Base-by-base conservation (phyloP, 257 asterid species). In the Solanum chmielewskii region DNA sequence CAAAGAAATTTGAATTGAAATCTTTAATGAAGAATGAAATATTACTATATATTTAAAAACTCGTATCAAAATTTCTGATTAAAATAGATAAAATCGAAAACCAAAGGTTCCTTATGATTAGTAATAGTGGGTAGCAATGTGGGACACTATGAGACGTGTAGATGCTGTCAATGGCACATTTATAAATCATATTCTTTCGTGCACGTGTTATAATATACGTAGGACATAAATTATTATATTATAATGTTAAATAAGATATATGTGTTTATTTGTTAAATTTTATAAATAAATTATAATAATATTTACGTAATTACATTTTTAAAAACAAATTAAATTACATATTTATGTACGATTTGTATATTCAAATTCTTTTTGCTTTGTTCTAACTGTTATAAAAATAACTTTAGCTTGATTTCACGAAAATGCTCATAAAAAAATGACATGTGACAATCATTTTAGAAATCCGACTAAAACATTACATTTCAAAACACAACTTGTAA, bases 81-180 rank as follows among this genome's bases (percentile, higher is more conserved):
- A 15, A 5, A 1, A 0, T 0, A 21, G 1, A 0, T 5, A 9
- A 8, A 49, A 0, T 3, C 9, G 4, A 52, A 52, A 49, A 21
- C 1, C 6, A 52, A 16, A 39, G 42, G 59, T 68, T 89, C 88
- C 88, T 60, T 91, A 92, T 91, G 84, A 88, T 69, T 70, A 8
- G 25, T 31, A 16, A 31, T 9, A 18, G 27, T 4, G 1, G 15
- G 27, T 9, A 35, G 4, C 25, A 12, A 78, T 21, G 52, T 37
- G 33, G 81, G 80, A 42, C 52, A 11, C 81, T 15, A 75, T 75
- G 9, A 71, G 9, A 71, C 9, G 80, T 35, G 47, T 27, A 5
- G 27, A 71, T 20, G 47, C 47, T 71, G 10, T 15, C 1, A 73
- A 35, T 68, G 39, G 21, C 41, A 68, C 75, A 14, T 68, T 68